Conservation (phyloP, 805 yeast species). For the Pichia insulana region DNA sequence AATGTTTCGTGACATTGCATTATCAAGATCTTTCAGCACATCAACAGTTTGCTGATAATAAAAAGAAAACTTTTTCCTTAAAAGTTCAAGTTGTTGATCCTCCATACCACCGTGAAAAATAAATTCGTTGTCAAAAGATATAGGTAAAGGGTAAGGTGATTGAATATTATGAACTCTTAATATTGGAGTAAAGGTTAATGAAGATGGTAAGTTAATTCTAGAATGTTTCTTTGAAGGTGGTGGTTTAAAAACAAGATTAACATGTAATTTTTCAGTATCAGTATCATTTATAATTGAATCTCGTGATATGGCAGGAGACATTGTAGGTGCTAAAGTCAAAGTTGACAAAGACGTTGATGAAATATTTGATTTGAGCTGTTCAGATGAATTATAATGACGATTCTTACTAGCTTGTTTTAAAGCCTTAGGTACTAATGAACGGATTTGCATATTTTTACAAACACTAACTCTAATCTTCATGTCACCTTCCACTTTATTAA, state of each 20-base stretch:
- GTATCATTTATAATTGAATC: slow-evolving; percentile 1
- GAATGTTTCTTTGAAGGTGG: background rate
- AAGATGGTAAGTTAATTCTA: slow-evolving; percentile 8
- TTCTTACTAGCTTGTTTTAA: slow-evolving; percentile 1
- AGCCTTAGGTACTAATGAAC: slow-evolving; percentile 9
- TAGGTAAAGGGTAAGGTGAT: slow-evolving; percentile 16
- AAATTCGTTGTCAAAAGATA: slow-evolving; percentile 15
- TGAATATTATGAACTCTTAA: slow-evolving; percentile 13
- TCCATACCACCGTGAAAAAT: slow-evolving; percentile 8
- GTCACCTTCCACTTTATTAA: slow-evolving; percentile 13
- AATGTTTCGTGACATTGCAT: slow-evolving; percentile 11
- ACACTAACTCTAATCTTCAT: slow-evolving; percentile 2
- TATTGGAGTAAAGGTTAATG: slow-evolving; percentile 10
- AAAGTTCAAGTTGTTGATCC: slow-evolving; percentile 1
- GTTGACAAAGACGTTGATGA: slow-evolving; percentile 4
- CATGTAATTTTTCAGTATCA: slow-evolving; percentile 4
- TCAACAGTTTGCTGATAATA: slow-evolving; percentile 9
- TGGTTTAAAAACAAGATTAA: slow-evolving; percentile 8
- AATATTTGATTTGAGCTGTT: background rate
- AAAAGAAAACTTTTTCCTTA: slow-evolving; percentile 8
- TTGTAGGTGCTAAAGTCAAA: background rate
- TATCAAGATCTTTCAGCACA: slow-evolving; percentile 7
- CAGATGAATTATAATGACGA: slow-evolving; percentile 1
- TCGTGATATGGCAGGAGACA: background rate
- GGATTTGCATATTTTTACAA: slow-evolving; percentile 8